Evolutionary conservation across 768 basidiomycete species (phyloP).

Genomic region (Tulasnella sp.): DNA sequence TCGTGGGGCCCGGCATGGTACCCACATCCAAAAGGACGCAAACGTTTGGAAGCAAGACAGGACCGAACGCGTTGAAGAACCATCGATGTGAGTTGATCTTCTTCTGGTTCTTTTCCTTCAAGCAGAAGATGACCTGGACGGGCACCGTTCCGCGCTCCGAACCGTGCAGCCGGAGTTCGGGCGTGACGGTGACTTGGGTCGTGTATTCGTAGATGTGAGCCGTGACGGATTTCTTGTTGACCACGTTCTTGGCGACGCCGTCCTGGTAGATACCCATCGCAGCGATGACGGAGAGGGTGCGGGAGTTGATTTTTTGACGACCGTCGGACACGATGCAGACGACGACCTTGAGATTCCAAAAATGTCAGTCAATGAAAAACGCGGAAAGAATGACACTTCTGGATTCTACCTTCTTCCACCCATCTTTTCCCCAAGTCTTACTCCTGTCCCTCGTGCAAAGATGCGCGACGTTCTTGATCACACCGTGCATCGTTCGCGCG

Average conservation of each 20-base stretch:
- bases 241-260: slow-evolving; percentile 80
- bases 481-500: slow-evolving; percentile 89
- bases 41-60: slow-evolving; percentile 79
- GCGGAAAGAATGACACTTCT: background rate
- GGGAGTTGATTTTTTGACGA: slow-evolving; percentile 74
- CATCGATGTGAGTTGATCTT: slow-evolving; percentile 91
- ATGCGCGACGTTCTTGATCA: slow-evolving; percentile 90
- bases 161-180: slow-evolving; percentile 75
- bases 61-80: slow-evolving; percentile 91
- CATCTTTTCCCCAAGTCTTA: slow-evolving; percentile 95
- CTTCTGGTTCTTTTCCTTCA: slow-evolving; percentile 91
- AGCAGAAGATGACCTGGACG: slow-evolving; percentile 87
- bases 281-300: slow-evolving; percentile 81
- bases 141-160: slow-evolving; percentile 78
- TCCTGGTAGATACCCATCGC: slow-evolving; percentile 95
- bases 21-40: slow-evolving; percentile 89
- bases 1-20: slow-evolving; percentile 79
- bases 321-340: slow-evolving; percentile 90
- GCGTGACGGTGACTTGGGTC: slow-evolving; percentile 81
- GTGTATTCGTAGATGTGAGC: slow-evolving; percentile 95
- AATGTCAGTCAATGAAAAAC: slow-evolving; percentile 29
- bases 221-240: slow-evolving; percentile 76
- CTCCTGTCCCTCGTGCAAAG: slow-evolving; percentile 78
- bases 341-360: slow-evolving; percentile 48
- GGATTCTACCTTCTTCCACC: slow-evolving; percentile 77